Evolutionary conservation across 768 basidiomycete species (phyloP), one percentile per base, ranked within the genome.

Genomic region (Boletus bicolor): DNA sequence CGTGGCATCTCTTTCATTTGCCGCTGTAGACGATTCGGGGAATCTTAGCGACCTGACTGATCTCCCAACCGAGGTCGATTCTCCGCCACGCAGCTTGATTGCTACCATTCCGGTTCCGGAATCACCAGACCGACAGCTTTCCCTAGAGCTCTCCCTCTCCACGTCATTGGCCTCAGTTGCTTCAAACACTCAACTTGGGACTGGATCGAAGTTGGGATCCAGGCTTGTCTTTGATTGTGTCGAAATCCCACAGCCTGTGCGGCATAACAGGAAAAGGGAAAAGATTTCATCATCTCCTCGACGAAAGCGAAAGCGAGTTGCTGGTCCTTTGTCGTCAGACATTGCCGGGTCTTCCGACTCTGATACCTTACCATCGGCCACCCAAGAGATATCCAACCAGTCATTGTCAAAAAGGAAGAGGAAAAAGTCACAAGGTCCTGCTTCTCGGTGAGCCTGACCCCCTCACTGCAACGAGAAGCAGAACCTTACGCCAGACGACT

Each of bases 371-470:
- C 32, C 45, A 24, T 44, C n/a, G 12, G 9, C 9, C 5, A 8
- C 34, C 2, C 59, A 49, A 49, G 56, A 48, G 21, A 36, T n/a
- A 36, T 14, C 46, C 4, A 32, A 4, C 46, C 53, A 41, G 37
- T 36, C 56, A 11, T 38, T 26, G 37, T 28, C 50, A 0, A 58
- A 51, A 51, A 68, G 55, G 55, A 69, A 61, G 53, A 64, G 53
- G 45, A 66, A 60, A 48, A 43, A 44, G 28, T 36, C 55, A 8
- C 61, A 45, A 50, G 58, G 68, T 59, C 47, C 64, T 57, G 67
- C 61, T 71, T 64, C 68, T 59, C 69, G 67, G 68, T 69, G 64
- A 69, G 68, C 61, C 55, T 51, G 54, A 54, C 62, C 55, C 59
- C 54, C 67, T 68, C 67, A 65, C 68, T 69, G 65, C 53, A 36